A percentile compares a stretch with the other conserved stretches of the same genome.
phyloP scores from a whole-genome alignment of 2,329 filamentous ascomycete genomes.

The Fusarium nanum region DNA sequence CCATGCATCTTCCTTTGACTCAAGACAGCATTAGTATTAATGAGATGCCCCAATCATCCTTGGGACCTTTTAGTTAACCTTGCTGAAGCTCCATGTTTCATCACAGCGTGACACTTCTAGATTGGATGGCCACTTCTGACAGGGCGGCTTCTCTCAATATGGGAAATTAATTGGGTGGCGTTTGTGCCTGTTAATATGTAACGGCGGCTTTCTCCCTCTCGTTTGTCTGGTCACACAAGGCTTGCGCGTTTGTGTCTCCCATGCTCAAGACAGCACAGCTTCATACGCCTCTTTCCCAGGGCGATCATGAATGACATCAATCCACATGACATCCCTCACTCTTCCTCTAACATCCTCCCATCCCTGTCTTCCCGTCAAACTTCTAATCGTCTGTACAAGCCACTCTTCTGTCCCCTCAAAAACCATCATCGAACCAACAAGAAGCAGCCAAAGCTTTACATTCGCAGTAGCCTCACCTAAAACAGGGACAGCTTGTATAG shows the following conservation, averaged over 20 bases:
- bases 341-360: constrained; percentile 43
- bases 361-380: constrained; percentile 15
- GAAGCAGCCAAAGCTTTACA: constrained; percentile 46
- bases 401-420: constrained; percentile 40
- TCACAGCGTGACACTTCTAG: no score
- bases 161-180: background rate
- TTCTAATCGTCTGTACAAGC: constrained; percentile 36
- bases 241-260: background rate
- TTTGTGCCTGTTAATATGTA: background rate
- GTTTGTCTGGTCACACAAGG: background rate
- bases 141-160: no score
- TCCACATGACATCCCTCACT: constrained; percentile 44
- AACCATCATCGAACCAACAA: constrained; percentile 42
- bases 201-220: background rate
- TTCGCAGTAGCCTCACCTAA: constrained; percentile 13
- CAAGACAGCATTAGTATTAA: no score
- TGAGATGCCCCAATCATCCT: no score
- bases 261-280: background rate
- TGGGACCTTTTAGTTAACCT: background rate
- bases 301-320: constrained; percentile 42
- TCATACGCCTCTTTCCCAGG: constrained; percentile 25
- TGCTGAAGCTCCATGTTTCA: background rate
- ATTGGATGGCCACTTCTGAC: no score
- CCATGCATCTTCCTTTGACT: no score
- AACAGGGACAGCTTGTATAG: constrained; percentile 23